Evolutionary conservation across 768 basidiomycete species (phyloP).

Genomic region (Pulveroboletus ravenelii): DNA sequence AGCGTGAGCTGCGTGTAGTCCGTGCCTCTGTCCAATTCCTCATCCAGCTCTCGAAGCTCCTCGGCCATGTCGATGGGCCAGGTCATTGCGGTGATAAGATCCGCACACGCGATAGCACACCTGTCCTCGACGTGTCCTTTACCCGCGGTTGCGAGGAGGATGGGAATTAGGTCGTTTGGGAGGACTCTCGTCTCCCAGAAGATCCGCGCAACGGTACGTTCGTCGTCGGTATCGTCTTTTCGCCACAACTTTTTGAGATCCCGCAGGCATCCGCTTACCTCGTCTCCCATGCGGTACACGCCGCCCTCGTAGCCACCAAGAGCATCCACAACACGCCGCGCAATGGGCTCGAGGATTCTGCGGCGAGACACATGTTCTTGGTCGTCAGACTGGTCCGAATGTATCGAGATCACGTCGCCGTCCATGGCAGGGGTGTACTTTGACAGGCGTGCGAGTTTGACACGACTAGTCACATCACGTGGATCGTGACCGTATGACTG

Average conservation of each 20-base stretch:
- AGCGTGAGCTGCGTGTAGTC: constrained; percentile 84
- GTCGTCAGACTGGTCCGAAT: constrained; percentile 24
- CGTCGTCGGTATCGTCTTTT: constrained; percentile 95
- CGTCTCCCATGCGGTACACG: constrained; percentile 73
- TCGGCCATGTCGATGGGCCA: constrained; percentile 98
- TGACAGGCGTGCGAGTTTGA: constrained; percentile 14
- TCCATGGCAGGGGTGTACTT: constrained; percentile 12
- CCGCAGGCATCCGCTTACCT: constrained; percentile 78
- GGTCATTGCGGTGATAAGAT: constrained; percentile 94
- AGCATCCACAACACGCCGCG: constrained; percentile 73
- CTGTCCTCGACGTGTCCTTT: constrained; percentile 76
- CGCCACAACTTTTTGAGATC: constrained; percentile 96
- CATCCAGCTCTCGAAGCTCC: constrained; percentile 87
- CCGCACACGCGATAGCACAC: constrained; percentile 76
- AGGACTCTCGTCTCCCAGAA: constrained; percentile 87
- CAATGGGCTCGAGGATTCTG: constrained; percentile 58
- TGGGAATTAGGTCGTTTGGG: constrained; percentile 82
- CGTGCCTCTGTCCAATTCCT: constrained; percentile 70
- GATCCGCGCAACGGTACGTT: constrained; percentile 90
- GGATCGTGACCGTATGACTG: constrained; percentile 1
- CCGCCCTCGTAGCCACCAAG: constrained; percentile 70
- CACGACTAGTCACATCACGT: constrained; percentile 31
- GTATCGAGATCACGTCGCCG: constrained; percentile 34
- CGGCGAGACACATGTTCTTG: constrained; percentile 40
- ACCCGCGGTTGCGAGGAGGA: constrained; percentile 77